These are phyloP conservation scores for Kuraishia capsulata DNA, from an alignment of 805 yeast species.

Conservation along the genomic window DNA sequence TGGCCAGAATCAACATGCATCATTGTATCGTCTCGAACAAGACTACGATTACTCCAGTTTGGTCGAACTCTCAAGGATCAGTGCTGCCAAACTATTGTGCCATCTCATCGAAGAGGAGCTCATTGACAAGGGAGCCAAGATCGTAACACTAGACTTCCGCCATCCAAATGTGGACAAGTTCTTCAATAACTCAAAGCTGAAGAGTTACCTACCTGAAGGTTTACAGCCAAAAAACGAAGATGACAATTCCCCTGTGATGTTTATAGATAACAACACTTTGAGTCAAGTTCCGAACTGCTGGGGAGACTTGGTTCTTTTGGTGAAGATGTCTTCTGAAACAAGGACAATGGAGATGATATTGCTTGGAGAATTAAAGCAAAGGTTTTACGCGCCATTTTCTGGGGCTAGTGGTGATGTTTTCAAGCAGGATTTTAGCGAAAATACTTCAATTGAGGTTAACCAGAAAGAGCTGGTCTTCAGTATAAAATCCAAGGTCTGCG, in stretches of 20 bases:
- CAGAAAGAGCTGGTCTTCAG: slow-evolving; percentile 15
- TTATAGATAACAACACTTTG: slow-evolving; percentile 25
- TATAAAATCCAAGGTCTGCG: slow-evolving; percentile 16
- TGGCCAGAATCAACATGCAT: slow-evolving; percentile 1
- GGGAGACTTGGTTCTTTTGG: slow-evolving; percentile 21
- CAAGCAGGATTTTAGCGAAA: slow-evolving; percentile 1
- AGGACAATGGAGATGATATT: slow-evolving; percentile 20
- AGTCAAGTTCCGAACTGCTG: slow-evolving; percentile 26
- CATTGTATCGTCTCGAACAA: slow-evolving; percentile 3
- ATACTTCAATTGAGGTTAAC: slow-evolving; percentile 4
- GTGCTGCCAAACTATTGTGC: slow-evolving; percentile 39
- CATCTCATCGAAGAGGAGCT: slow-evolving; percentile 46
- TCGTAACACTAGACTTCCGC: slow-evolving; percentile 17
- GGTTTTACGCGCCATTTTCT: slow-evolving; percentile 11
- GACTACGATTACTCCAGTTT: slow-evolving; percentile 23
- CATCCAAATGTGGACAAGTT: slow-evolving; percentile 12
- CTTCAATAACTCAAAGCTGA: slow-evolving; percentile 3
- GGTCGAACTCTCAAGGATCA: slow-evolving; percentile 27
- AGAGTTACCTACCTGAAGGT: slow-evolving; percentile 13
- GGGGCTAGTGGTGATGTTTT: not conserved
- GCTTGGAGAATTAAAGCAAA: slow-evolving; percentile 21
- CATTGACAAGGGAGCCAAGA: slow-evolving; percentile 26
- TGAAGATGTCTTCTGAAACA: slow-evolving; percentile 11
- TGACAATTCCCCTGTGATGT: slow-evolving; percentile 13
- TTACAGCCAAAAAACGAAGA: slow-evolving; percentile 13